Evolutionary conservation across 768 basidiomycete species (phyloP), one percentile per base, ranked within the genome.

Genomic region (Megacollybia marginata): DNA sequence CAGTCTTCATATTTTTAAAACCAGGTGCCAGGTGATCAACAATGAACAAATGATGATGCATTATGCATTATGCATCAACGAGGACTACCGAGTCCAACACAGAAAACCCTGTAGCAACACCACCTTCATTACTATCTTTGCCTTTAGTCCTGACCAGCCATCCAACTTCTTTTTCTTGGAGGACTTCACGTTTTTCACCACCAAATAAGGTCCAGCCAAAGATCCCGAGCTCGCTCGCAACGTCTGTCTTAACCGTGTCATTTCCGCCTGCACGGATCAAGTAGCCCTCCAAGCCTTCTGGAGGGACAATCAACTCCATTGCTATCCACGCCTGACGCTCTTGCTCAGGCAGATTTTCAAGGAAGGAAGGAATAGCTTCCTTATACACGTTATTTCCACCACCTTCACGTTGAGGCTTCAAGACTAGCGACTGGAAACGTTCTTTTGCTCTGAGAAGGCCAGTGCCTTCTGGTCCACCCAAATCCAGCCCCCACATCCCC

Each of bases 341-440:
- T 48, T 70, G 60, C 1, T 58, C 63, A 0, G 77, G 76, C 2
- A 97, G 70, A 6, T 59, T 59, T 12, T 83, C 79, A 2, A 99
- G 69, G 65, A 92, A 92, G 0, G 70, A 54, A 0, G 88, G 89
- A 45, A 97, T 95, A 44, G 83, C 81, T 2, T 70, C 70, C 52
- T 88, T 87, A 68, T 97, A 98, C 20, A 98, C 77, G 58, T 99
- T 99, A 59, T 97, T 96, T 8, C 95, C 95, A 1, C 95, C 95
- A 2, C 95, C 95, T 70, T 99, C 95, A n/a, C 94, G 78, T 63
- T 98, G 95, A 0, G 95, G 95, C 64, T 99, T 99, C 44, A 99
- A 75, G 2, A 98, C 95, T 23, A 92, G 79, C 6, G 73, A 68
- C 6, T 67, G 61, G 0, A 82, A 74, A 12, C 69, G 54, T 9